Conservation (phyloP, 257 asterid species). For the Leonotis leonurus region DNA sequence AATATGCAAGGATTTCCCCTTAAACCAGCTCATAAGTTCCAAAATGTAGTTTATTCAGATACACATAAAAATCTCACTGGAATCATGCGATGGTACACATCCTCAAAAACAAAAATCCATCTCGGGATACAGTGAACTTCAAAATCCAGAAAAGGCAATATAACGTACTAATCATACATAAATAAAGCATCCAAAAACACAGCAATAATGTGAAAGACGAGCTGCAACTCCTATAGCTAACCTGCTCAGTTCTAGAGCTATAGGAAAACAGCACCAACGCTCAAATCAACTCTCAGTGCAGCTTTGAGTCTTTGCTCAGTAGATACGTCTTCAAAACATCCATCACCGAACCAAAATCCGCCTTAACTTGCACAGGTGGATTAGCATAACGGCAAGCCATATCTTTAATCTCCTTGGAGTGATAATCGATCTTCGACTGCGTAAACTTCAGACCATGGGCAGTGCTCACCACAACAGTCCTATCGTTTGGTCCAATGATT, state of each 20-base stretch:
- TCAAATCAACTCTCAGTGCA: slow-evolving; percentile 20
- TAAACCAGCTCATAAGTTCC: neutral
- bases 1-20: neutral
- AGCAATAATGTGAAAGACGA: neutral
- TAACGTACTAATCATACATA: slow-evolving; percentile 18
- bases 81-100: slow-evolving; percentile 17
- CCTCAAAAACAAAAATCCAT: slow-evolving; percentile 14
- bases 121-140: neutral
- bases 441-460: slow-evolving; percentile 91
- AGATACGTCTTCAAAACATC: slow-evolving; percentile 74
- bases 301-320: slow-evolving; percentile 47
- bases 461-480: slow-evolving; percentile 86
- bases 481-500: slow-evolving; percentile 48
- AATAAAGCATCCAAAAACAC: slow-evolving; percentile 12
- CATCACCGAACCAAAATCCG: slow-evolving; percentile 87
- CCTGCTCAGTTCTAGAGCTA: slow-evolving; percentile 4
- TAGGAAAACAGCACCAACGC: slow-evolving; percentile 21
- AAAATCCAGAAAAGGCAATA: slow-evolving; percentile 10
- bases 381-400: slow-evolving; percentile 72
- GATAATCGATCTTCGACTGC: slow-evolving; percentile 66
- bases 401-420: slow-evolving; percentile 58
- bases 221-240: slow-evolving; percentile 18
- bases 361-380: slow-evolving; percentile 77
- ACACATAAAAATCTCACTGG: slow-evolving; percentile 13
- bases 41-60: slow-evolving; percentile 8